Conservation (phyloP, 1,284 basidiomycete species). For the Phlebopus sp. region DNA sequence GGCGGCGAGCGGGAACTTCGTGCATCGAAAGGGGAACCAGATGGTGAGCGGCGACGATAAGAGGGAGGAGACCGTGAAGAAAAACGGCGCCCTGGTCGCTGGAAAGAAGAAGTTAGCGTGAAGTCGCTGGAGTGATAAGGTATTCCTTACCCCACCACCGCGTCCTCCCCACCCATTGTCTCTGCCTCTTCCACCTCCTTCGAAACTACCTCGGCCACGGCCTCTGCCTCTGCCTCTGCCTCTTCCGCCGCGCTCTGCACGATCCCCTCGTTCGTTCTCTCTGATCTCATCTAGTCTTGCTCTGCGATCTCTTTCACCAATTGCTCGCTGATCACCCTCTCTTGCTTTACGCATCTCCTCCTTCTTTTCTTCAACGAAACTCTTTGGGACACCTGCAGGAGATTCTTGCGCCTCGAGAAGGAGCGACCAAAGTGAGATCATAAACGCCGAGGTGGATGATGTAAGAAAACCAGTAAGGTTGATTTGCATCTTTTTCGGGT, state of each 20-base stretch:
- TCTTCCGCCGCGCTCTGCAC: slow-evolving; percentile 46
- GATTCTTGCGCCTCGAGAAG: slow-evolving; percentile 89
- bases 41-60: slow-evolving; percentile 28
- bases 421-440: slow-evolving; percentile 86
- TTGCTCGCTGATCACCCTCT: slow-evolving; percentile 64
- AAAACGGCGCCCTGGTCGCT: slow-evolving; percentile 36
- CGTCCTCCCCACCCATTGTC: slow-evolving; percentile 37
- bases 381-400: slow-evolving; percentile 87
- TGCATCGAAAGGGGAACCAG: slow-evolving; percentile 32
- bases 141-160: slow-evolving; percentile 43
- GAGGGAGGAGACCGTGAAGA: slow-evolving; percentile 39
- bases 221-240: slow-evolving; percentile 46
- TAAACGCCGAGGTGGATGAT: slow-evolving; percentile 78
- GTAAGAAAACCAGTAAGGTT: slow-evolving; percentile 90
- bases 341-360: slow-evolving; percentile 82
- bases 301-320: slow-evolving; percentile 71
- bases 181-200: slow-evolving; percentile 39
- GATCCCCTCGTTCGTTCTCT: slow-evolving; percentile 49
- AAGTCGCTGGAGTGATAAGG: slow-evolving; percentile 6
- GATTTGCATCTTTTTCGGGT: slow-evolving; percentile 95
- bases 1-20: slow-evolving; percentile 47
- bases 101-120: slow-evolving; percentile 21
- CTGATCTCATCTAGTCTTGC: slow-evolving; percentile 66
- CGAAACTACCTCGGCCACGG: slow-evolving; percentile 41
- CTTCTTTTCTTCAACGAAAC: slow-evolving; percentile 95